Evolutionary conservation across 306 rosid genomes (phyloP).

Genomic region (Quercus variabilis): DNA sequence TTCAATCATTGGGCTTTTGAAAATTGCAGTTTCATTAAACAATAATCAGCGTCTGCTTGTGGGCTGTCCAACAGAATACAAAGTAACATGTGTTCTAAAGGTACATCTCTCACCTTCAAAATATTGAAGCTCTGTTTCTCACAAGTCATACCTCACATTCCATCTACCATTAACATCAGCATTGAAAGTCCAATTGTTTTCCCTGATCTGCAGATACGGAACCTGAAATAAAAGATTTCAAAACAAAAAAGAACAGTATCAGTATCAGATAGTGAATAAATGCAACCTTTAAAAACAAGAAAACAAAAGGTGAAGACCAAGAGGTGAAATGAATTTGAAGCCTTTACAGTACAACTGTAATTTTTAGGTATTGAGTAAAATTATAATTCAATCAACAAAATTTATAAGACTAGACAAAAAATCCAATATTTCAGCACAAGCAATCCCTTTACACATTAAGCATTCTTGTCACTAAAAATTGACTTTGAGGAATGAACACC

Average conservation of each 20-base stretch:
- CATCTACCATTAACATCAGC: conserved; percentile 81
- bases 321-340: not conserved
- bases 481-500: not conserved
- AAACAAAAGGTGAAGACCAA: not conserved
- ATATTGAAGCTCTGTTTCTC: conserved; percentile 30
- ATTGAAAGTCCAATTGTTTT: conserved; percentile 90
- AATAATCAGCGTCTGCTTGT: not conserved
- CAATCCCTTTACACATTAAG: not conserved
- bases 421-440: not conserved
- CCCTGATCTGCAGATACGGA: conserved; percentile 94
- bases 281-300: not conserved
- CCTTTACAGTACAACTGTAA: not conserved
- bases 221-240: conserved; percentile 47
- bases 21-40: not conserved
- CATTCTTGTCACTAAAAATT: not conserved
- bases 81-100: conserved; percentile 8
- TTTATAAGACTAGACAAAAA: not conserved
- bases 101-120: conserved; percentile 21
- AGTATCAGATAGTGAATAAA: not conserved
- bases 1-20: not conserved
- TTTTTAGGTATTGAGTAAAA: not conserved
- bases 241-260: not conserved
- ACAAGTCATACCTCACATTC: conserved; percentile 84
- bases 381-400: not conserved
- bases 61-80: conserved; percentile 20